Evolutionary conservation across 2,329 filamentous ascomycete genomes (phyloP), one percentile per base, ranked within the genome.

Genomic region (Hypoxylon sp.): DNA sequence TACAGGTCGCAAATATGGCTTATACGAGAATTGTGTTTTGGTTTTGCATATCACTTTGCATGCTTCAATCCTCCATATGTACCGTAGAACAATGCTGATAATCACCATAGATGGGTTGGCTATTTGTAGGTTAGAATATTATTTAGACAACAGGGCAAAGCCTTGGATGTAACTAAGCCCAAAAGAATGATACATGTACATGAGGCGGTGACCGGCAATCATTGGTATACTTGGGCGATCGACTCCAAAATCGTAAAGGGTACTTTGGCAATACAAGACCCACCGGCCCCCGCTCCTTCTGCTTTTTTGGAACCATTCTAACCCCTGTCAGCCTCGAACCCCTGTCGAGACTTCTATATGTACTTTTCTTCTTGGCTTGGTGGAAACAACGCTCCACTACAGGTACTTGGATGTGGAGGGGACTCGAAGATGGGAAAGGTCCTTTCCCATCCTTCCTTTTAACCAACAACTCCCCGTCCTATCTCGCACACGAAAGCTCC

Each of bases 361-460:
- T 64, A 57, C 63, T 38, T 58, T 58, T 45, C 50, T 63, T 63
- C 28, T 48, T 59, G 55, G 63, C 55, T 51, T 56, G 60, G 59
- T 55, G 53, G 64, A 59, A 41, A 41, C 36, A 63, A 60, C 53
- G 55, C 60, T 63, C 64, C 59, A 61, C 61, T 48, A 56, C 49
- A 63, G 49, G 52, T 60, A 68, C 66, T 68, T 61, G 58, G 69
- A 55, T 46, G 50, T 52, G 63, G 63, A 67, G 60, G 67, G 67
- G 73, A 70, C 68, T 70, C 69, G 69, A 63, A 65, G 69, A 76
- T 76, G 75, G 75, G 75, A 76, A 76, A 75, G 70, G 74, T 66
- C 71, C 72, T 77, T 77, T 76, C 75, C 75, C 75, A 76, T 77
- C 69, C 74, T 74, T 69, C 70, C 67, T 72, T 69, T 73, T 73